These are phyloP conservation scores for Phialemoniopsis sp. DNA, from an alignment of 2,329 filamentous ascomycete species.

Conservation along the genomic window DNA sequence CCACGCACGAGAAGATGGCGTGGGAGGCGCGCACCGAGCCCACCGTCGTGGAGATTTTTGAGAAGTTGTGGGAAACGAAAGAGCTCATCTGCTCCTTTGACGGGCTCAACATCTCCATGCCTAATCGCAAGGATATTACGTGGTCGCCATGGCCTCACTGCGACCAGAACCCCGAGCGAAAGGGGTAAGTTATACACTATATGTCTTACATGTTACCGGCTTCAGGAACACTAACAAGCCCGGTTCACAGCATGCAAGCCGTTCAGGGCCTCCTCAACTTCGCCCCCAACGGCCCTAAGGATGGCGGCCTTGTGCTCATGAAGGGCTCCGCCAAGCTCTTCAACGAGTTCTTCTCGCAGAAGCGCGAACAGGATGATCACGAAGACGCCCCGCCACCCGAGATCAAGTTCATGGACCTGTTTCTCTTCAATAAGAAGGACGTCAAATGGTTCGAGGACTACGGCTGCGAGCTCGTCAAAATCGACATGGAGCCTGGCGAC, in stretches of 20 bases:
- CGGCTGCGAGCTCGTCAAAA: constrained; percentile 31
- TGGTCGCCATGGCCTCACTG: constrained; percentile 39
- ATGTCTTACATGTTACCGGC: fast-evolving
- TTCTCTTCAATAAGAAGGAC: constrained; percentile 34
- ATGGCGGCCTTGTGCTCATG: constrained; percentile 38
- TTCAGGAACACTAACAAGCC: background rate
- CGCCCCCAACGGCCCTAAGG: constrained; percentile 32
- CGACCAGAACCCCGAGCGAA: constrained; percentile 33
- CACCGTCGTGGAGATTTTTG: constrained; percentile 31
- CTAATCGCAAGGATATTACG: constrained; percentile 28
- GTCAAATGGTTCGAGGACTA: constrained; percentile 34
- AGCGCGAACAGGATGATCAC: constrained; percentile 17
- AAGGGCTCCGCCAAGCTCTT: constrained; percentile 33
- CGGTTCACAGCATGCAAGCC: constrained; percentile 15
- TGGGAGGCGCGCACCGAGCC: constrained; percentile 39
- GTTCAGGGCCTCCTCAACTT: constrained; percentile 25
- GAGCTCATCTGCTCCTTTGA: constrained; percentile 20
- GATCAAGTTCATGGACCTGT: constrained; percentile 30
- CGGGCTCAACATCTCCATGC: constrained; percentile 35
- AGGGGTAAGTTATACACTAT: constrained; percentile 21
- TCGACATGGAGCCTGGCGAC: constrained; percentile 34
- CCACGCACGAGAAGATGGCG: constrained; percentile 32
- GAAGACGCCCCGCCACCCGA: constrained; percentile 24
- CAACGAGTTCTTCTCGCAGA: constrained; percentile 37
- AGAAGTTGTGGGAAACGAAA: constrained; percentile 31